Percentiles rank a stretch among this genome's conserved stretches.
These are phyloP conservation scores for Monilinia polystroma DNA, from an alignment of 2,329 filamentous ascomycete species.

Conservation along the genomic window DNA sequence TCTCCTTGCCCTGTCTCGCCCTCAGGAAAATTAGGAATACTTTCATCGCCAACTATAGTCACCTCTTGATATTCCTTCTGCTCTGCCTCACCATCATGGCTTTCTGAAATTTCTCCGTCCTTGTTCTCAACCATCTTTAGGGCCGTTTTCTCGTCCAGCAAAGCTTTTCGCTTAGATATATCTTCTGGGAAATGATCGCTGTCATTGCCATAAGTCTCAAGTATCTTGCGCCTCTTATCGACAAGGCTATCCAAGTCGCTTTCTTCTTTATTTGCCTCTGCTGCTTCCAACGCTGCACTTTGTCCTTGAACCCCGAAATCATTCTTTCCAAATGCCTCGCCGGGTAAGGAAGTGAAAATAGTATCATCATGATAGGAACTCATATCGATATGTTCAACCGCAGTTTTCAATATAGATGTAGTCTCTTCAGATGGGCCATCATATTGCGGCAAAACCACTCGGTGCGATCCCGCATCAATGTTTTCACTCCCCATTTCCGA, in stretches of 20 bases:
- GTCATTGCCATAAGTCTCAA: conserved; percentile 32
- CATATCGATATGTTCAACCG: background rate
- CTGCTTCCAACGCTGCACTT: background rate
- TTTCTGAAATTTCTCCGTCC: background rate
- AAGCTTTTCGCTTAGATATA: conserved; percentile 29
- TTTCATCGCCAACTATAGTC: background rate
- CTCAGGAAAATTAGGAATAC: background rate
- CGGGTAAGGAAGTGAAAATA: too few relatives aligned
- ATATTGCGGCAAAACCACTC: background rate
- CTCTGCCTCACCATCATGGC: background rate
- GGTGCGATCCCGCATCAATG: background rate
- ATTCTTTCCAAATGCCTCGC: background rate
- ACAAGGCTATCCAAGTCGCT: conserved; percentile 27
- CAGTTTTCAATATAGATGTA: background rate
- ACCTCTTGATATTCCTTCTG: background rate
- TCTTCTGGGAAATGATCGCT: conserved; percentile 27
- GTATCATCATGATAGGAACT: background rate
- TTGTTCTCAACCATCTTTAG: background rate
- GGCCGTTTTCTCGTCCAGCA: conserved; percentile 32
- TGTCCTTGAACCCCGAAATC: background rate
- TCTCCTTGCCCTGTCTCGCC: background rate
- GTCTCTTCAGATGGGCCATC: background rate
- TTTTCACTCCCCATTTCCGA: background rate
- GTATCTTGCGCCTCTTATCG: conserved; percentile 28
- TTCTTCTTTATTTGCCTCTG: background rate